Percentiles rank a stretch among this genome's conserved stretches.
Evolutionary conservation across 371 early-diverging fungal genomes (phyloP).

Genomic region (Rhizopus delemar): DNA sequence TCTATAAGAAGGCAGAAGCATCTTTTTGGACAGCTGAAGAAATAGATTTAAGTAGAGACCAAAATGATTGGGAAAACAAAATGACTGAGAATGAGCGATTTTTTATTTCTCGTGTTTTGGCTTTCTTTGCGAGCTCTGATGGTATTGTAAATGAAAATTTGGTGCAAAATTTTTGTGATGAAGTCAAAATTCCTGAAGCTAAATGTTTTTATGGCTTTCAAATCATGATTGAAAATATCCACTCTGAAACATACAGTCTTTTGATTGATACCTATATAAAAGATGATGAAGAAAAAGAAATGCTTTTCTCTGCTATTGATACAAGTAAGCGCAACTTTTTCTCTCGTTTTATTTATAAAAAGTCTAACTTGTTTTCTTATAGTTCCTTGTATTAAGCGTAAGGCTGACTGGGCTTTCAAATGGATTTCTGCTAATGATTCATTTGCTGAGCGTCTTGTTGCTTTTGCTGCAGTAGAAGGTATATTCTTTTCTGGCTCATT

Average conservation of each 20-base stretch:
- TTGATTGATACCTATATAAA: slow-evolving; percentile 98
- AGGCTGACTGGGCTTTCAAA: slow-evolving; percentile 99
- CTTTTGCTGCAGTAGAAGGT: slow-evolving; percentile 99
- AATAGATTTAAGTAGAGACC: slow-evolving; percentile 96
- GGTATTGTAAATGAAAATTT: slow-evolving; percentile 99
- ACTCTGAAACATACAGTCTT: slow-evolving; percentile 98
- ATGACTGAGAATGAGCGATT: slow-evolving; percentile 92
- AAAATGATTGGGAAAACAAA: slow-evolving; percentile 91
- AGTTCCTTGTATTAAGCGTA: slow-evolving; percentile 96
- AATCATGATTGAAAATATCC: slow-evolving; percentile 99
- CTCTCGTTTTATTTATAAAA: background rate
- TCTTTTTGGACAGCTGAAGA: slow-evolving; percentile 99
- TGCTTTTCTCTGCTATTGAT: slow-evolving; percentile 96
- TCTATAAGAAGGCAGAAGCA: slow-evolving; percentile 99
- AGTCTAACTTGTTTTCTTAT: slow-evolving; percentile 9
- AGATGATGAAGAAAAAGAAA: slow-evolving; percentile 84
- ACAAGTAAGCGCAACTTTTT: slow-evolving; percentile 62
- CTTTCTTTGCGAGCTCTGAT: slow-evolving; percentile 99
- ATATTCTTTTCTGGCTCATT: slow-evolving; percentile 99
- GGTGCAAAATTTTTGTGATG: slow-evolving; percentile 94
- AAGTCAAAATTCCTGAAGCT: slow-evolving; percentile 99
- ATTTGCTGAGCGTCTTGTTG: slow-evolving; percentile 96
- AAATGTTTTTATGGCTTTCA: slow-evolving; percentile 99
- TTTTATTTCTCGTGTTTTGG: slow-evolving; percentile 97
- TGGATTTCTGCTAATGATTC: slow-evolving; percentile 94